Conservation (phyloP, 257 asterid genomes). For the Galeopsis tetrahit region DNA sequence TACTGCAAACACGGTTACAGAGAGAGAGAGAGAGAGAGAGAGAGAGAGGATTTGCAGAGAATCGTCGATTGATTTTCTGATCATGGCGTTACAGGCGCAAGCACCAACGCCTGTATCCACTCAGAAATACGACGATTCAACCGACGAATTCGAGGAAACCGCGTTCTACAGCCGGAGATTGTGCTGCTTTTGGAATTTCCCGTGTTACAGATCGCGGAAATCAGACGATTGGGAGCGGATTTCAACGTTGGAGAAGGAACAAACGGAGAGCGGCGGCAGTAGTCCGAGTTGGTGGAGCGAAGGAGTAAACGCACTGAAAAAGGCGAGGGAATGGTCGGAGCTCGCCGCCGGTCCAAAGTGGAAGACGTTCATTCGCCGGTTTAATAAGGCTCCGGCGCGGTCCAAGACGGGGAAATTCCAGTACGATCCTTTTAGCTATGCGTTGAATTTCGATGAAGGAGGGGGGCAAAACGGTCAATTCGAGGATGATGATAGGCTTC, state of each 20-base stretch:
- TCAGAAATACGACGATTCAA: conserved; percentile 26
- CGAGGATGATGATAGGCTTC: conserved; percentile 58
- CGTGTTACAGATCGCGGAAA: conserved; percentile 50
- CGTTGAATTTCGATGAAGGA: conserved; percentile 82
- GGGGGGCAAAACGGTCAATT: conserved; percentile 45
- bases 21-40: not conserved
- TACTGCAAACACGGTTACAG: not conserved
- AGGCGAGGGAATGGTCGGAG: conserved; percentile 82
- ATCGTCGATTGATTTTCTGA: conserved; percentile 17
- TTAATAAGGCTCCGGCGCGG: conserved; percentile 49
- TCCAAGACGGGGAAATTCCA: conserved; percentile 60
- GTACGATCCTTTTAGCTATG: conserved; percentile 78
- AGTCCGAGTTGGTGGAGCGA: conserved; percentile 48
- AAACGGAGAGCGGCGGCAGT: conserved; percentile 24
- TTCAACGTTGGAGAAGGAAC: conserved; percentile 49
- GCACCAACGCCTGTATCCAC: conserved; percentile 37
- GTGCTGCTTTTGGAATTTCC: conserved; percentile 58
- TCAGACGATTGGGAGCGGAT: conserved; percentile 68
- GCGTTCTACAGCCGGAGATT: conserved; percentile 54
- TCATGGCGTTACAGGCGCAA: conserved; percentile 43
- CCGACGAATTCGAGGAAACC: conserved; percentile 46
- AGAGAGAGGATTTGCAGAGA: conserved; percentile 15
- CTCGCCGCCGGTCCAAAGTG: conserved; percentile 91
- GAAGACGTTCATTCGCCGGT: conserved; percentile 88
- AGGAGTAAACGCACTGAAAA: conserved; percentile 52